These are phyloP conservation scores for Entomortierella chlamydospora DNA, from an alignment of 192 early-diverging fungal species.

Conservation along the genomic window DNA sequence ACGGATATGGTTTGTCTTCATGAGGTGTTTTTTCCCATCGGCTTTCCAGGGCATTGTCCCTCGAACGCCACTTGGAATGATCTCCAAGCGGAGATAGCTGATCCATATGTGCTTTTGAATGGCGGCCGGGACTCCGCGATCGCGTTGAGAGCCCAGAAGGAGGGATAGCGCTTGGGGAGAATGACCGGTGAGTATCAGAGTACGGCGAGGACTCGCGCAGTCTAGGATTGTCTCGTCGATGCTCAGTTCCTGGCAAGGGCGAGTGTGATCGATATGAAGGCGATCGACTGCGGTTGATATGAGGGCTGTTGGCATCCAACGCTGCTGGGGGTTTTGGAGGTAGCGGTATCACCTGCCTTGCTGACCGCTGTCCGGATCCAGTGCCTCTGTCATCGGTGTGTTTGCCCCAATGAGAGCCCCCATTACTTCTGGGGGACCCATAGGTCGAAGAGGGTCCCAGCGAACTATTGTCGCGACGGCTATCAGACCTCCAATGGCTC, in stretches of 20 bases:
- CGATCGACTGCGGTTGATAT: constrained; percentile 39
- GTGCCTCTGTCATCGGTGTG: constrained; percentile 1
- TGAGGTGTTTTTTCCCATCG: constrained; percentile 49
- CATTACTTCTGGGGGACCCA: constrained; percentile 13
- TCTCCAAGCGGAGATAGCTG: constrained; percentile 20
- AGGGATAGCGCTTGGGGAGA: constrained; percentile 8
- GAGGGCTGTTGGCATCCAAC: constrained; percentile 31
- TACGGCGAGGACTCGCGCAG: constrained; percentile 13
- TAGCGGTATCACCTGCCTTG: constrained; percentile 38
- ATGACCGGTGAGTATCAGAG: constrained; percentile 10
- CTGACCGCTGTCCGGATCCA: constrained; percentile 1
- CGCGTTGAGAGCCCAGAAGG: constrained; percentile 10
- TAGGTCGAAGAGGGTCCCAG: not conserved
- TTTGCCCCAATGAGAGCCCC: constrained; percentile 8
- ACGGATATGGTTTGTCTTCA: constrained; percentile 48
- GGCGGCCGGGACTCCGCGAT: constrained; percentile 16
- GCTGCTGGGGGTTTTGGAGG: constrained; percentile 34
- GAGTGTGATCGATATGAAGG: constrained; percentile 41
- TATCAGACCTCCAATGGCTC: constrained; percentile 9
- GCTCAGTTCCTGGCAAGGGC: constrained; percentile 20
- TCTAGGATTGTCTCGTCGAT: constrained; percentile 15
- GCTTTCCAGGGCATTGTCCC: constrained; percentile 17
- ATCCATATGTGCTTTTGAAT: constrained; percentile 38
- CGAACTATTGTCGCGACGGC: not conserved
- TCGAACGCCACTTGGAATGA: constrained; percentile 9